Evolutionary conservation across 805 yeast genomes (phyloP).

Genomic region (Blastobotrys chiropterorum): DNA sequence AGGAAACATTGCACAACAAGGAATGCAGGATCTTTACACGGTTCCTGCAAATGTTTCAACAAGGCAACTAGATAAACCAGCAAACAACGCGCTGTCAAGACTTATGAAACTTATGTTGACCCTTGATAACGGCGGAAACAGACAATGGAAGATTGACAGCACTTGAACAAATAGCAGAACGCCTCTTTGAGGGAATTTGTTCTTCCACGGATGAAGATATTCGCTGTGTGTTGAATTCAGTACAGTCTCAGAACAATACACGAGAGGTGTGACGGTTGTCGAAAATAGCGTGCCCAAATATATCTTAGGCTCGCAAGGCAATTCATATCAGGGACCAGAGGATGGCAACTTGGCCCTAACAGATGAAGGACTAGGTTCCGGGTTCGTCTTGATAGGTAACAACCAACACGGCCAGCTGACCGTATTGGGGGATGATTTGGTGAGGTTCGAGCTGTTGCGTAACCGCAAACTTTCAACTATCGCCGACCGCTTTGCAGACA

Average conservation of each 20-base stretch:
- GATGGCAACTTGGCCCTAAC: neutral
- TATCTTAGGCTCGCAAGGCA: no score
- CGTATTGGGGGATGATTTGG: neutral
- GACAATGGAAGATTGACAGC: neutral
- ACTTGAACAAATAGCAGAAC: neutral
- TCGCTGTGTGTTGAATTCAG: neutral
- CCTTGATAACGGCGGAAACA: neutral
- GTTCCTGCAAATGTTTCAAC: neutral
- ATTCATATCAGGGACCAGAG: neutral
- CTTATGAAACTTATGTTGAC: neutral
- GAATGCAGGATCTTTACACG: neutral
- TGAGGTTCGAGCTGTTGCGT: neutral
- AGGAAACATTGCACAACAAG: neutral
- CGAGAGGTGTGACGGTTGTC: neutral
- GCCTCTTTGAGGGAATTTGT: neutral
- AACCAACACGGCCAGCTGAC: neutral
- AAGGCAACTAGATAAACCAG: neutral
- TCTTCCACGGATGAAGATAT: neutral
- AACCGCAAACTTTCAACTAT: no score
- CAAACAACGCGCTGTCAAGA: neutral
- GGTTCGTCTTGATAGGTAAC: neutral
- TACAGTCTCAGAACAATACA: neutral
- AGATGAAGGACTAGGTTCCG: neutral
- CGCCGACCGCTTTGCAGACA: no score
- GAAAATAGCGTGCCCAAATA: neutral